Conservation (phyloP, 768 basidiomycete genomes). For the Xerocomellus intermedius region DNA sequence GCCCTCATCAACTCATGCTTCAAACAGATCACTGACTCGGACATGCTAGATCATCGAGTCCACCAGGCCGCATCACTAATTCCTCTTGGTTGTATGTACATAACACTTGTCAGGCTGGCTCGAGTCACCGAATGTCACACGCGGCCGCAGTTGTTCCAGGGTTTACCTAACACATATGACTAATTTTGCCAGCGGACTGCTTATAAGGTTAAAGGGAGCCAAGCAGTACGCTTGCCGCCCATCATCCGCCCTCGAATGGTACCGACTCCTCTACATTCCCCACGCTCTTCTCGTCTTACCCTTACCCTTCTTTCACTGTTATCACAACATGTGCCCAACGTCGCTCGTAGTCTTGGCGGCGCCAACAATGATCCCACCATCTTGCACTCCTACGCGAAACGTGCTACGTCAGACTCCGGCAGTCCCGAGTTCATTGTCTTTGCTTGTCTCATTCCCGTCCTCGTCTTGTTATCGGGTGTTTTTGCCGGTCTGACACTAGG, state of each 20-base stretch:
- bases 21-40: too few relatives aligned
- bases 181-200: not conserved
- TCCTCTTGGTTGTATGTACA: not conserved
- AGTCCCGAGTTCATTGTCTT: slow-evolving; percentile 39
- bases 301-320: slow-evolving; percentile 43
- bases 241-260: slow-evolving; percentile 35
- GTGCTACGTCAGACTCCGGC: slow-evolving; percentile 21
- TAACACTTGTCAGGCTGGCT: too few relatives aligned
- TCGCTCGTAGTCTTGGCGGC: slow-evolving; percentile 29
- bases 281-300: slow-evolving; percentile 44
- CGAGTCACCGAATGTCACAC: too few relatives aligned
- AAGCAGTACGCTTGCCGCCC: too few relatives aligned
- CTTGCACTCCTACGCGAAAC: slow-evolving; percentile 31
- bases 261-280: slow-evolving; percentile 32
- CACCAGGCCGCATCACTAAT: not conserved
- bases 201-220: too few relatives aligned
- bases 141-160: not conserved
- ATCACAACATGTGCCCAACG: slow-evolving; percentile 44
- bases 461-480: slow-evolving; percentile 78
- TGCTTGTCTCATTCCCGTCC: slow-evolving; percentile 71
- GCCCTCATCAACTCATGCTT: too few relatives aligned
- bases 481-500: slow-evolving; percentile 92
- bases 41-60: too few relatives aligned
- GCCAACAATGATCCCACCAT: slow-evolving; percentile 10
- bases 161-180: slow-evolving; percentile 5